Evolutionary conservation across 768 basidiomycete species (phyloP).

Genomic region (Trametes cinnabarina): DNA sequence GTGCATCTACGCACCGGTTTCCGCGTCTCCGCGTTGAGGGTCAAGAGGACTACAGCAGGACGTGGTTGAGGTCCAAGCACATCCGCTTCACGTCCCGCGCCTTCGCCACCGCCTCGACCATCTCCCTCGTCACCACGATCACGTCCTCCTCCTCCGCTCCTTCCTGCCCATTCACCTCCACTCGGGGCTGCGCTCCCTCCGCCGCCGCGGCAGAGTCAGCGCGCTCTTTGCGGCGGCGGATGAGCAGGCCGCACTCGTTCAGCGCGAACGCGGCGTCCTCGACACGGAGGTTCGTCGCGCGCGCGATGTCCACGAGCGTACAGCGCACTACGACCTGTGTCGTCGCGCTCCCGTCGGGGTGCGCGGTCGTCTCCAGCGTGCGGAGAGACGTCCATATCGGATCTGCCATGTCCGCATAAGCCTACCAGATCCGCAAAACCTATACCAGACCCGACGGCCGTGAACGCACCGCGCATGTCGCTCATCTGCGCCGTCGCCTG

Average conservation of each 20-base stretch:
- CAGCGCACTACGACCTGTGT: slow-evolving; percentile 67
- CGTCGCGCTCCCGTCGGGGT: slow-evolving; percentile 66
- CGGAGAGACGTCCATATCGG: slow-evolving; percentile 53
- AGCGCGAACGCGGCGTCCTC: slow-evolving; percentile 90
- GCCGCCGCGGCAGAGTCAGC: slow-evolving; percentile 5
- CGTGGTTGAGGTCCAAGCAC: slow-evolving; percentile 60
- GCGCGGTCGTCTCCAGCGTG: slow-evolving; percentile 53
- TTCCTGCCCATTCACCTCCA: slow-evolving; percentile 28
- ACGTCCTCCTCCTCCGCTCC: slow-evolving; percentile 39
- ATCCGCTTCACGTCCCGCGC: slow-evolving; percentile 71
- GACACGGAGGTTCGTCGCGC: slow-evolving; percentile 73
- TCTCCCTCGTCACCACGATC: slow-evolving; percentile 59
- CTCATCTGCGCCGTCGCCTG: slow-evolving; percentile 12
- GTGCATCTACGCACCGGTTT: too few relatives aligned
- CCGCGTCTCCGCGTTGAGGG: too few relatives aligned
- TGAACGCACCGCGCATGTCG: slow-evolving; percentile 25
- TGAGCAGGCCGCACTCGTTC: slow-evolving; percentile 80
- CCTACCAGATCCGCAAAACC: too few relatives aligned
- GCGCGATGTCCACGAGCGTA: slow-evolving; percentile 74
- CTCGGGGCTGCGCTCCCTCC: slow-evolving; percentile 27
- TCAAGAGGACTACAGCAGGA: slow-evolving; percentile 39
- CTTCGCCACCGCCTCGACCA: slow-evolving; percentile 63
- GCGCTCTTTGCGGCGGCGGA: slow-evolving; percentile 36
- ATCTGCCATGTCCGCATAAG: slow-evolving; percentile 35
- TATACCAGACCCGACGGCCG: not conserved